A percentile compares a stretch with the other conserved stretches of the same genome.
Conservation (phyloP, 2,329 filamentous ascomycete genomes). For the Cyclaneusma minus region DNA sequence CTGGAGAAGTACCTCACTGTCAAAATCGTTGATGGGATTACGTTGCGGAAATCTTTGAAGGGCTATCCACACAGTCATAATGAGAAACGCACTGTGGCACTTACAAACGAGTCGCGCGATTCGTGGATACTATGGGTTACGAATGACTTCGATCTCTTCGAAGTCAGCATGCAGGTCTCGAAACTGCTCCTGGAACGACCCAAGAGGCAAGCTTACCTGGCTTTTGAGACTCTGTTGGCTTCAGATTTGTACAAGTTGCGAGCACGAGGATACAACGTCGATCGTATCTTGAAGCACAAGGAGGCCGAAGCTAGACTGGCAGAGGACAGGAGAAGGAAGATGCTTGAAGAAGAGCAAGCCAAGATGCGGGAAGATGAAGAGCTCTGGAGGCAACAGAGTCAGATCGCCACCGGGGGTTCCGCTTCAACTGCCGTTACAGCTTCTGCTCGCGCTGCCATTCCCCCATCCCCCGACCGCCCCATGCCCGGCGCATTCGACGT, state of each 20-base stretch:
- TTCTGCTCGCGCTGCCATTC: conserved; percentile 14
- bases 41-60: conserved; percentile 60
- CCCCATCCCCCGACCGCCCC: conserved; percentile 23
- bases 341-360: conserved; percentile 57
- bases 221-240: conserved; percentile 80
- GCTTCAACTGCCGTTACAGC: conserved; percentile 11
- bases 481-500: conserved; percentile 63
- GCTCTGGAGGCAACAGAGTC: conserved; percentile 20
- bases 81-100: conserved; percentile 63
- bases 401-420: conserved; percentile 6
- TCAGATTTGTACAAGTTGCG: conserved; percentile 70
- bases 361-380: conserved; percentile 45
- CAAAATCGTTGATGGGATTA: conserved; percentile 62
- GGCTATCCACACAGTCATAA: conserved; percentile 54
- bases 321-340: conserved; percentile 64
- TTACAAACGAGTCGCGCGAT: conserved; percentile 34
- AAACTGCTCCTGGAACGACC: conserved; percentile 66
- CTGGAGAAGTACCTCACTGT: conserved; percentile 73
- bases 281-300: conserved; percentile 79
- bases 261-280: conserved; percentile 87
- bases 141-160: conserved; percentile 65
- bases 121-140: conserved; percentile 64
- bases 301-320: conserved; percentile 77
- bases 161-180: conserved; percentile 79
- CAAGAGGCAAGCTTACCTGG: conserved; percentile 76